These are phyloP conservation scores for Hericium erinaceus DNA, from an alignment of 768 basidiomycete species.

Conservation along the genomic window DNA sequence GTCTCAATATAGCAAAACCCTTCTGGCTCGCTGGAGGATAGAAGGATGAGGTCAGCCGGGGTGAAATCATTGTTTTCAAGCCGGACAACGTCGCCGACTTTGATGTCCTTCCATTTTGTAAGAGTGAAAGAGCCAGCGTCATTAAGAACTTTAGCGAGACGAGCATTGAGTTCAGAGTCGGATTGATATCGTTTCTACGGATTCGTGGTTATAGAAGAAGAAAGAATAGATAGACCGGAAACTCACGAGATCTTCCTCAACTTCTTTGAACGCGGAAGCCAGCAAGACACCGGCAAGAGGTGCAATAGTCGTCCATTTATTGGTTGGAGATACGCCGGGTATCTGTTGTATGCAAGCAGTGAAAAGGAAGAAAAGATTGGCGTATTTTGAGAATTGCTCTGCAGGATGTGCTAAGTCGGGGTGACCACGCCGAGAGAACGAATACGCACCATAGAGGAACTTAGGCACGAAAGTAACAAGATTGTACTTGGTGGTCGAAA, in stretches of 20 bases:
- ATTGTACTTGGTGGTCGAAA: conserved; percentile 96
- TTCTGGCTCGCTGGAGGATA: conserved; percentile 92
- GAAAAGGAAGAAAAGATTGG: conserved; percentile 97
- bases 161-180: conserved; percentile 84
- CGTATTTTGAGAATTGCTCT: conserved; percentile 99
- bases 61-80: conserved; percentile 90
- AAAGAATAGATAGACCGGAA: neutral
- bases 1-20: conserved; percentile 98
- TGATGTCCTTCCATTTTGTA: conserved; percentile 82
- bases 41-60: conserved; percentile 84
- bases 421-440: neutral
- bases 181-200: conserved; percentile 91
- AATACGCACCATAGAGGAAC: conserved; percentile 73
- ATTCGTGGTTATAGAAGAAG: neutral
- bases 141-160: conserved; percentile 66
- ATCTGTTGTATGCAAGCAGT: conserved; percentile 97
- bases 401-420: conserved; percentile 11
- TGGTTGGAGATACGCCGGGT: conserved; percentile 94
- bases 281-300: conserved; percentile 84
- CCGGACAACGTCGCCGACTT: conserved; percentile 88
- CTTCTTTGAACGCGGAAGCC: conserved; percentile 92
- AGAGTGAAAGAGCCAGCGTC: conserved; percentile 53
- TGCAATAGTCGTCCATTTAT: conserved; percentile 87
- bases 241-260: conserved; percentile 87
- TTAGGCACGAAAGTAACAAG: conserved; percentile 80